Percentiles rank a stretch among this genome's conserved stretches.
These are phyloP conservation scores for Ascochyta koolunga DNA, from an alignment of 2,329 filamentous ascomycete species.

Conservation along the genomic window DNA sequence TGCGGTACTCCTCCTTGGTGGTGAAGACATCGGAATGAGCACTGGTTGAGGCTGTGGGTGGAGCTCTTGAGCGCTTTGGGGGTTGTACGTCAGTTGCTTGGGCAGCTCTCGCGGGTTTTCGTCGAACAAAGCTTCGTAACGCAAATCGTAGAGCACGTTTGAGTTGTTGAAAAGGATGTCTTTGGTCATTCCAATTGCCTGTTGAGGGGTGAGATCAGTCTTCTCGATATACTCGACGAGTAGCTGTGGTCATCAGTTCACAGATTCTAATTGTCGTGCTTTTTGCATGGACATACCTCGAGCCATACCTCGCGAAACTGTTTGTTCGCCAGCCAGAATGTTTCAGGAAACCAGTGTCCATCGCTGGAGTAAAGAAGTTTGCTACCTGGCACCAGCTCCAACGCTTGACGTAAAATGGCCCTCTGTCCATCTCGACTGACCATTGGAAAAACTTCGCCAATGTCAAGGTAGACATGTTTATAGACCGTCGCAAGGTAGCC, in stretches of 20 bases:
- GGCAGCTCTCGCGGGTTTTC: constrained; percentile 28
- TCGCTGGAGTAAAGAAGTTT: constrained; percentile 84
- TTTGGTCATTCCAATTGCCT: constrained; percentile 68
- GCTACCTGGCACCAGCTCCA: constrained; percentile 75
- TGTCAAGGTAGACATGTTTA: constrained; percentile 79
- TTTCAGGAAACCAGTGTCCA: constrained; percentile 80
- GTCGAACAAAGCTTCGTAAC: constrained; percentile 48
- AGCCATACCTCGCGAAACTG: constrained; percentile 76
- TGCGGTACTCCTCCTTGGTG: background rate
- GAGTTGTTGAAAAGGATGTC: constrained; percentile 79
- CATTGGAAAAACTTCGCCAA: constrained; percentile 82
- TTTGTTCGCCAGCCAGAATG: constrained; percentile 72
- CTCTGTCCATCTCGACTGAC: constrained; percentile 79
- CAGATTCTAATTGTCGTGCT: background rate
- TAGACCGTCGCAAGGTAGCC: constrained; percentile 81
- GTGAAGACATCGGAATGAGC: constrained; percentile 13
- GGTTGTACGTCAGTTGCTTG: constrained; percentile 33
- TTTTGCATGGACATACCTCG: constrained; percentile 55
- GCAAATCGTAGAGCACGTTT: constrained; percentile 73
- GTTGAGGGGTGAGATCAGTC: constrained; percentile 63
- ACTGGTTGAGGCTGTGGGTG: constrained; percentile 5
- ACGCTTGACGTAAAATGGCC: constrained; percentile 69
- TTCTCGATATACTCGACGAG: constrained; percentile 70
- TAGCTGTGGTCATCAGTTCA: constrained; percentile 53
- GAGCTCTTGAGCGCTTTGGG: constrained; percentile 17